A percentile compares a stretch with the other conserved stretches of the same genome.
Conservation (phyloP, 352 stramenopile genomes). For the Phytopythium helicoides region DNA sequence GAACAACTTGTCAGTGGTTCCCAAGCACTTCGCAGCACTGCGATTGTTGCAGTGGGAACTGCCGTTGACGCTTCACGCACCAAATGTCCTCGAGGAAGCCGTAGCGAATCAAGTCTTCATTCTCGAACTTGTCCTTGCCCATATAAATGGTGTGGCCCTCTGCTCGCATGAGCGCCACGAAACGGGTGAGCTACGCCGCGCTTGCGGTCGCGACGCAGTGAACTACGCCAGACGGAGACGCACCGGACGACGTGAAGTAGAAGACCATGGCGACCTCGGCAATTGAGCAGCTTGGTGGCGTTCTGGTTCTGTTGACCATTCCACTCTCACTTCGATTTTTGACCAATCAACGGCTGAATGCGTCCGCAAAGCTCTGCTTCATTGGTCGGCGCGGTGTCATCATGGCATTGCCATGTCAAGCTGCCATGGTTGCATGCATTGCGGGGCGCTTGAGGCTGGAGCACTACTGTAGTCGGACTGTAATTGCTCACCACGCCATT, state of each 20-base stretch:
- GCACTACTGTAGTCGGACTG: too few species aligned
- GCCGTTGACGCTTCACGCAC: constrained; percentile 32
- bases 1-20: neutral
- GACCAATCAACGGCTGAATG: neutral
- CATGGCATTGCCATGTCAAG: too few species aligned
- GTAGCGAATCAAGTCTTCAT: constrained; percentile 98
- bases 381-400: too few species aligned
- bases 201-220: too few species aligned
- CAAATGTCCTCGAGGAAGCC: constrained; percentile 95
- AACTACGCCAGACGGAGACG: constrained; percentile 6
- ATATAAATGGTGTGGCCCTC: constrained; percentile 95
- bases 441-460: too few species aligned
- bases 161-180: constrained; percentile 8
- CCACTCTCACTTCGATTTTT: constrained; percentile 5
- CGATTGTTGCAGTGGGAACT: too few species aligned
- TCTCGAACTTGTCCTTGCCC: constrained; percentile 99
- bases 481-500: too few species aligned
- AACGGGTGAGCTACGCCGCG: neutral
- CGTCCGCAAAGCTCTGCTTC: too few species aligned
- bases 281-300: neutral
- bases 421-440: too few species aligned
- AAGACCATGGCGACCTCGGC: constrained; percentile 51
- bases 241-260: constrained; percentile 84
- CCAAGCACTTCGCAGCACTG: too few species aligned
- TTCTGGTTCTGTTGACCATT: constrained; percentile 21